Percentiles rank a stretch among this genome's conserved stretches.
Evolutionary conservation across 495 filamentous ascomycete species (phyloP).

Genomic region (Patellaria atrata): DNA sequence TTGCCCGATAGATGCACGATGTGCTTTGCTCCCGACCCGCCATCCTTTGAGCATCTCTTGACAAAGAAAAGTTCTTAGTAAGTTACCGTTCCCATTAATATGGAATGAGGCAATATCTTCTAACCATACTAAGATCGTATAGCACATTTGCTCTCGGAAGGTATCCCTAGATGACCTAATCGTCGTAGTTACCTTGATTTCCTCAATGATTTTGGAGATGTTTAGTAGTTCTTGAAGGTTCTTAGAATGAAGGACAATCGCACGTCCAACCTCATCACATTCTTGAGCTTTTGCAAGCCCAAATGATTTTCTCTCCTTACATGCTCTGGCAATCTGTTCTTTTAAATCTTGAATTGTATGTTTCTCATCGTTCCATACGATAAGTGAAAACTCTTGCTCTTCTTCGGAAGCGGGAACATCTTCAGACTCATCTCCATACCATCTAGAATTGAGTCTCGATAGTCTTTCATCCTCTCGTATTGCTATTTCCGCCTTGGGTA

Average conservation of each 20-base stretch:
- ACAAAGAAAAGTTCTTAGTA: conserved; percentile 68
- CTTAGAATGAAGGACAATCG: conserved; percentile 59
- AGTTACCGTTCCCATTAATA: conserved; percentile 62
- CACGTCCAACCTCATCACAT: conserved; percentile 73
- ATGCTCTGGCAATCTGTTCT: conserved; percentile 80
- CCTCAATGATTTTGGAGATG: conserved; percentile 72
- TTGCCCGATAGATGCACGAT: conserved; percentile 68
- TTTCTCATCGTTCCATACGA: conserved; percentile 98
- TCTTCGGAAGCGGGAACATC: conserved; percentile 32
- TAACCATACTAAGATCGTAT: conserved; percentile 94
- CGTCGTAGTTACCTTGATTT: conserved; percentile 91
- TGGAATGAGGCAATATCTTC: conserved; percentile 83
- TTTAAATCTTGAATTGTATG: conserved; percentile 87
- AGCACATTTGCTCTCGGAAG: conserved; percentile 96
- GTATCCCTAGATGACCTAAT: conserved; percentile 87
- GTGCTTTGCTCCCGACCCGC: conserved; percentile 73
- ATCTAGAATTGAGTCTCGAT: conserved; percentile 59
- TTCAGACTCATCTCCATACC: conserved; percentile 55
- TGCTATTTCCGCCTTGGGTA: conserved; percentile 64
- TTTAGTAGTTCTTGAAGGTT: conserved; percentile 56
- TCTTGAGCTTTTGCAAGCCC: conserved; percentile 68
- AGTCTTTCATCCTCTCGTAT: conserved; percentile 68
- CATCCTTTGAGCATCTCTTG: conserved; percentile 80
- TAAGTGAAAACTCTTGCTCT: conserved; percentile 63
- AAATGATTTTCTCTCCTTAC: conserved; percentile 52